Conservation (phyloP, 1,284 basidiomycete species). For the Waitea zeae region DNA sequence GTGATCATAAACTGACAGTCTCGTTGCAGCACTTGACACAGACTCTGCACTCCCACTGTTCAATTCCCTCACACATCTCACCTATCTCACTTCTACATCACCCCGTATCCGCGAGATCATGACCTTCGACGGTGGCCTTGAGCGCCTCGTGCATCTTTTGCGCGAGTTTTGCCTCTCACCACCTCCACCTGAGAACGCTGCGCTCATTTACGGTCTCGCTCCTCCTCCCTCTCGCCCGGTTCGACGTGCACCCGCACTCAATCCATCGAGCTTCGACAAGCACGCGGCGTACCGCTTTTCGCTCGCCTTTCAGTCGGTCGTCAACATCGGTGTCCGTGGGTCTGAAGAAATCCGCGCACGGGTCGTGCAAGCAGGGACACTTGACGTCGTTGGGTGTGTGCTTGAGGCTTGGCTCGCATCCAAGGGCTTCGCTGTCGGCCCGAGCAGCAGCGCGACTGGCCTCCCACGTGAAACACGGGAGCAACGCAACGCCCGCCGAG, state of each 20-base stretch:
- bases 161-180: constrained; percentile 72
- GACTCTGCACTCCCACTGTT: constrained; percentile 82
- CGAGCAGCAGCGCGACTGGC: constrained; percentile 41
- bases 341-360: constrained; percentile 82
- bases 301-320: constrained; percentile 92
- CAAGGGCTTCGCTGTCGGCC: constrained; percentile 67
- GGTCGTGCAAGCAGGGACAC: constrained; percentile 90
- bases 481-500: constrained; percentile 41
- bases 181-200: constrained; percentile 56
- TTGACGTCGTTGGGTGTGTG: constrained; percentile 90
- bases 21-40: constrained; percentile 72
- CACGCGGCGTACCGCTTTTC: constrained; percentile 77
- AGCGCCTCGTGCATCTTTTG: constrained; percentile 87
- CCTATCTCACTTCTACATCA: constrained; percentile 93
- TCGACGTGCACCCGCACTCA: constrained; percentile 37
- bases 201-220: constrained; percentile 55
- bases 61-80: constrained; percentile 94
- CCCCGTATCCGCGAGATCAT: constrained; percentile 97
- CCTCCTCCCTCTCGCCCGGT: constrained; percentile 36
- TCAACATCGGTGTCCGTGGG: constrained; percentile 96
- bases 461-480: constrained; percentile 55
- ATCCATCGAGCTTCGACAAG: constrained; percentile 59
- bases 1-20: constrained; percentile 4
- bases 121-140: constrained; percentile 93
- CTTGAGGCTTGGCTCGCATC: constrained; percentile 84